These are phyloP conservation scores for Nothopassalora personata DNA, from an alignment of 2,329 filamentous ascomycete genomes.

Conservation along the genomic window DNA sequence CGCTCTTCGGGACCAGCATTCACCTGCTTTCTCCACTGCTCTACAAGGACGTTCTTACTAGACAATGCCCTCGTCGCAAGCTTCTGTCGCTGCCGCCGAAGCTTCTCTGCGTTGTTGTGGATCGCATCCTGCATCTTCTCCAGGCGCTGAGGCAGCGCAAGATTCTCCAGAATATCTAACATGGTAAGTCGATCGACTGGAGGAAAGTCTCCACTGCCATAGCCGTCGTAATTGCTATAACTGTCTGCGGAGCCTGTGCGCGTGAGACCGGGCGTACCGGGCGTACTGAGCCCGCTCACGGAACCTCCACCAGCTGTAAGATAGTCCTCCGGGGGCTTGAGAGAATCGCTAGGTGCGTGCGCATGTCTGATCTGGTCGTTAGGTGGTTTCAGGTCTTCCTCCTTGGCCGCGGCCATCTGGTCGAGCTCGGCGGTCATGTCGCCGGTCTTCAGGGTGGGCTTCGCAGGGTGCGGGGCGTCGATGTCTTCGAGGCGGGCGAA, in stretches of 20 bases:
- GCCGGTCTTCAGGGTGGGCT: slow-evolving; percentile 17
- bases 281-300: slow-evolving; percentile 29
- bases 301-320: slow-evolving; percentile 37
- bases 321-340: slow-evolving; percentile 26
- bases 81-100: slow-evolving; percentile 74
- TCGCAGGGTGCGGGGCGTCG: slow-evolving; percentile 6
- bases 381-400: slow-evolving; percentile 22
- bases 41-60: slow-evolving; percentile 84
- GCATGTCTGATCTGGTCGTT: slow-evolving; percentile 7
- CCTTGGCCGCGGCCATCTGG: slow-evolving; percentile 29
- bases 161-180: slow-evolving; percentile 88
- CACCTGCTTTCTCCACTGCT: slow-evolving; percentile 82
- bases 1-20: slow-evolving; percentile 80
- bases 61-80: slow-evolving; percentile 68
- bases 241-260: slow-evolving; percentile 70
- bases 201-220: slow-evolving; percentile 74
- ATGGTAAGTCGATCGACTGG: slow-evolving; percentile 85
- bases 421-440: slow-evolving; percentile 21
- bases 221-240: slow-evolving; percentile 79
- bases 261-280: slow-evolving; percentile 54
- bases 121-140: slow-evolving; percentile 85
- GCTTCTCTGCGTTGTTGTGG: slow-evolving; percentile 75
- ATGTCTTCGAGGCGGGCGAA: slow-evolving; percentile 27
- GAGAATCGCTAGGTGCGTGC: slow-evolving; percentile 13
- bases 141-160: slow-evolving; percentile 81